These are phyloP conservation scores for Rosa multiflora DNA, from an alignment of 306 rosid species.

Conservation along the genomic window DNA sequence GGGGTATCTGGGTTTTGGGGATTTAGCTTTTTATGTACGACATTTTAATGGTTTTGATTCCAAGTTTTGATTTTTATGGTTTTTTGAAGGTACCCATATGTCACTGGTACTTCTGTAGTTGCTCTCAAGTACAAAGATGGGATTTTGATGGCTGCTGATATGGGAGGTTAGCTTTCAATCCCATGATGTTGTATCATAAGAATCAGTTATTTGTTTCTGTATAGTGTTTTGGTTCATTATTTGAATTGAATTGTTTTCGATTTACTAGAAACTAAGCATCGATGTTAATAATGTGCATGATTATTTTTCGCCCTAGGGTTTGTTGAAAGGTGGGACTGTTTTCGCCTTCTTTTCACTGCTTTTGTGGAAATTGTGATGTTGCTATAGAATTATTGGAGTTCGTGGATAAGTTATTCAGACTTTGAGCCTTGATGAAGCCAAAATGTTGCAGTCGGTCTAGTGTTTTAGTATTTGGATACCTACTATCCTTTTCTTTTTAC, in stretches of 20 bases:
- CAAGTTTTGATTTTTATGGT: not conserved
- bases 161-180: slow-evolving; percentile 68
- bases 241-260: not conserved
- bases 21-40: not conserved
- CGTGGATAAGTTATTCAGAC: not conserved
- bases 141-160: slow-evolving; percentile 87
- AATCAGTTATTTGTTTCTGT: not conserved
- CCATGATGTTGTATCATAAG: not conserved
- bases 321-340: slow-evolving; percentile 2
- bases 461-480: not conserved
- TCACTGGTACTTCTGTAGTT: slow-evolving; percentile 88
- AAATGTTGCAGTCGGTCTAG: not conserved
- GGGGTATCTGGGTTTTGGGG: slow-evolving; percentile 6
- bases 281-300: not conserved
- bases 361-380: not conserved
- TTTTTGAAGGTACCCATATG: slow-evolving; percentile 74
- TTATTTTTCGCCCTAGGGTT: not conserved
- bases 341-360: not conserved
- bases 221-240: not conserved
- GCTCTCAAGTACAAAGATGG: slow-evolving; percentile 96
- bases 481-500: not conserved
- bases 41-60: not conserved
- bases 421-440: not conserved
- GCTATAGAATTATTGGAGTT: not conserved
- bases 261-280: not conserved